A percentile compares a stretch with the other conserved stretches of the same genome.
Evolutionary conservation across 192 early-diverging fungal species (phyloP).

Genomic region (Backusella tuberculispora): DNA sequence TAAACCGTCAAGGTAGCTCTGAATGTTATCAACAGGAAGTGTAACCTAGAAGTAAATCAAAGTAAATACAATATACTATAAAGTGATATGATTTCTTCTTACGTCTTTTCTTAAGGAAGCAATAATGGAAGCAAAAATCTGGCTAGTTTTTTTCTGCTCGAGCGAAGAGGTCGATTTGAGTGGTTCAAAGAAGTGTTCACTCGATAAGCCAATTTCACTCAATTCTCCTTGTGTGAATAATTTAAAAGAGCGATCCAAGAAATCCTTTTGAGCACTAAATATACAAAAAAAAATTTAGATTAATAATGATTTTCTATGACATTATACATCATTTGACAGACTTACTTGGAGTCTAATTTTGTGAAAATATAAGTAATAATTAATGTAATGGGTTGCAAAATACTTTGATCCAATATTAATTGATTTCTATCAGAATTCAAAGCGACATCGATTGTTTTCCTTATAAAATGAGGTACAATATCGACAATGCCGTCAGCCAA

Average conservation of each 20-base stretch:
- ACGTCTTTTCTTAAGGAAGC: slow-evolving; percentile 25
- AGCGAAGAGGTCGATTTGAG: slow-evolving; percentile 1
- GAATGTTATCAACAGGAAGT: slow-evolving; percentile 23
- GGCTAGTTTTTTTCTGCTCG: slow-evolving; percentile 24
- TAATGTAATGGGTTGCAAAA: slow-evolving; percentile 43
- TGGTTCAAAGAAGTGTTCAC: slow-evolving; percentile 2
- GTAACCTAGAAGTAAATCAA: neutral
- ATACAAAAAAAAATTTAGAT: neutral
- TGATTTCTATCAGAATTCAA: slow-evolving; percentile 27
- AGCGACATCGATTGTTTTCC: slow-evolving; percentile 46
- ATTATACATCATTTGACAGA: neutral
- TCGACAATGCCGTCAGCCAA: slow-evolving; percentile 43
- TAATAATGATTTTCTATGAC: neutral
- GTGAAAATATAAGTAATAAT: slow-evolving; percentile 48
- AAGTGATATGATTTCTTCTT: neutral
- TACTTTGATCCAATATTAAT: slow-evolving; percentile 34
- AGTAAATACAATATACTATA: neutral
- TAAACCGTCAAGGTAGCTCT: slow-evolving; percentile 23
- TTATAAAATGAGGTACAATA: slow-evolving; percentile 47
- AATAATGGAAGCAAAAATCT: slow-evolving; percentile 26
- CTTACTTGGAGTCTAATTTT: slow-evolving; percentile 51
- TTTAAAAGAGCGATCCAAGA: slow-evolving; percentile 48
- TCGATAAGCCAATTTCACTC: slow-evolving; percentile 16
- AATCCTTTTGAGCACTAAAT: slow-evolving; percentile 45
- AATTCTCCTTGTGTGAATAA: slow-evolving; percentile 49